phyloP scores from a whole-genome alignment of 2,329 filamentous ascomycete species.

The Diplodia mutila region DNA sequence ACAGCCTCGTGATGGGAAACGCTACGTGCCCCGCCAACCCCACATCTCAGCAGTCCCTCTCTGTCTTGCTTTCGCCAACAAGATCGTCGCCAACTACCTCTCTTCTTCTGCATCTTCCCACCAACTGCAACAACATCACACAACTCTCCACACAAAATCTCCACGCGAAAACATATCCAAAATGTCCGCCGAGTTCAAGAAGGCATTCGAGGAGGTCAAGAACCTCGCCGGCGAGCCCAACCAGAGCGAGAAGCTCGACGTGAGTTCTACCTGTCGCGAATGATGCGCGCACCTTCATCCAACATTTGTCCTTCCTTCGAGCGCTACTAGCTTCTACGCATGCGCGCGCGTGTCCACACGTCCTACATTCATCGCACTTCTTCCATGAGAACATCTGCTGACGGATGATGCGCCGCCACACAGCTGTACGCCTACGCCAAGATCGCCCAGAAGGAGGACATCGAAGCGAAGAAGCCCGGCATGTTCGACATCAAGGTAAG shows the following conservation, averaged over 20 bases:
- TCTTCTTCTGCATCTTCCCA: background rate
- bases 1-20: constrained; percentile 16
- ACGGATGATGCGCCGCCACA: constrained; percentile 5
- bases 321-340: background rate
- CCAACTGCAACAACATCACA: background rate
- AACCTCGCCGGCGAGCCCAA: constrained; percentile 37
- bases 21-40: constrained; percentile 18
- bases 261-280: constrained; percentile 29
- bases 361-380: background rate
- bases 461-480: constrained; percentile 57
- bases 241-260: constrained; percentile 55
- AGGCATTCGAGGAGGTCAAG: constrained; percentile 38
- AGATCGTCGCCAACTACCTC: background rate
- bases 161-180: background rate
- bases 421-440: constrained; percentile 60
- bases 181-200: constrained; percentile 36
- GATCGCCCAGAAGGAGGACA: constrained; percentile 43
- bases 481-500: constrained; percentile 71
- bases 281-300: constrained; percentile 10
- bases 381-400: background rate
- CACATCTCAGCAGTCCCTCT: background rate
- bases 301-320: background rate
- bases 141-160: background rate
- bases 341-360: background rate
- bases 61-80: background rate